Evolutionary conservation across 345 rosid species (phyloP).

Genomic region (Dipteronia dyeriana): DNA sequence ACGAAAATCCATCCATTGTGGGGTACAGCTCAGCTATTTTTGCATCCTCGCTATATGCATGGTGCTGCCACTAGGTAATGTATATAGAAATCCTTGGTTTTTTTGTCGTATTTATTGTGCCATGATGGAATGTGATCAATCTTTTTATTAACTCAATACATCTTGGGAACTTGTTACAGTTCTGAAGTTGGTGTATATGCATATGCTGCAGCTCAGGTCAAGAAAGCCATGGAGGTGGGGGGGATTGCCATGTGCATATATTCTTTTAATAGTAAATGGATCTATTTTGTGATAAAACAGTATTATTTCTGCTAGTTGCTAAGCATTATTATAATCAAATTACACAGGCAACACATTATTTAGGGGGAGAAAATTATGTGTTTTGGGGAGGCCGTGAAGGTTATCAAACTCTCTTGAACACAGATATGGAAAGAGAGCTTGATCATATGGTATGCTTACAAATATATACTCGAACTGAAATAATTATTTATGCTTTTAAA

Average conservation of each 20-base stretch:
- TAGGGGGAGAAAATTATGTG: conserved; percentile 98
- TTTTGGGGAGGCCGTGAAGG: conserved; percentile 99
- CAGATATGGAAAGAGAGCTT: conserved; percentile 96
- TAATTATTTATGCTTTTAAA: not conserved
- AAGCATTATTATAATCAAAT: not conserved
- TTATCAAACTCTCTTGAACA: conserved; percentile 88
- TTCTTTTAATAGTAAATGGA: not conserved
- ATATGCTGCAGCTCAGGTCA: conserved; percentile 97
- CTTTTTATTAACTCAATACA: not conserved
- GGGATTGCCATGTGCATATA: not conserved
- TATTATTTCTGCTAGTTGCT: not conserved
- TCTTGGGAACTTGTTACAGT: conserved; percentile 36
- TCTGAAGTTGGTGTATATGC: conserved; percentile 87
- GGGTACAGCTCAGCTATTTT: conserved; percentile 96
- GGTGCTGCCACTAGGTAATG: conserved; percentile 92
- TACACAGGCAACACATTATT: conserved; percentile 75
- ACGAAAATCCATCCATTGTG: conserved; percentile 72
- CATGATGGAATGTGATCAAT: not conserved
- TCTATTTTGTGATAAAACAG: not conserved
- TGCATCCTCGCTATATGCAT: conserved; percentile 98
- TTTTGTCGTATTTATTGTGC: not conserved
- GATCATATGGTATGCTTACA: conserved; percentile 61
- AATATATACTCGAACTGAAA: not conserved
- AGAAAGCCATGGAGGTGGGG: conserved; percentile 90
- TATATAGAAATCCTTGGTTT: not conserved